These are phyloP conservation scores for Saccharomyces kudriavzevii DNA, from an alignment of 805 yeast species.

Conservation along the genomic window DNA sequence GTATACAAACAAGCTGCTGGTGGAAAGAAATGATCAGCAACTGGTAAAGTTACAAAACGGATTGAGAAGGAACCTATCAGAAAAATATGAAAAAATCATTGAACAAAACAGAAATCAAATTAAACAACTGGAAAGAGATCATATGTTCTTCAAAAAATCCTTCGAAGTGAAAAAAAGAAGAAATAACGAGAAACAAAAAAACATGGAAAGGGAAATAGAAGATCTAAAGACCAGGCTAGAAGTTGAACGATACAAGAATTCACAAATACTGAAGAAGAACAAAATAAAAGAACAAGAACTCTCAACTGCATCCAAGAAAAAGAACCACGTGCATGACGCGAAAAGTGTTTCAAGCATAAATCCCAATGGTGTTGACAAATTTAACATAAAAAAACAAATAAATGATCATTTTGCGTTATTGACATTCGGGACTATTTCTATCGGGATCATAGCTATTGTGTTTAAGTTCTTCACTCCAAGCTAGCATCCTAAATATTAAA, in stretches of 20 bases:
- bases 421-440: conserved; percentile 1
- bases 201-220: conserved; percentile 12
- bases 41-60: conserved; percentile 10
- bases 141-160: conserved; percentile 1
- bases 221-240: conserved; percentile 15
- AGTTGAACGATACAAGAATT: conserved; percentile 11
- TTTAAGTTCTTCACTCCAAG: neutral
- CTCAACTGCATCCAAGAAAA: neutral
- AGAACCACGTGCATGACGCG: neutral
- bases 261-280: conserved; percentile 3
- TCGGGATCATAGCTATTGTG: neutral
- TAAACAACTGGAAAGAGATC: conserved; percentile 4
- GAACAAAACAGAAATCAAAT: conserved; percentile 7
- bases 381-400: neutral
- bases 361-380: neutral
- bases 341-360: neutral
- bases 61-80: conserved; percentile 7
- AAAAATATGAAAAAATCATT: conserved; percentile 7
- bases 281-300: neutral
- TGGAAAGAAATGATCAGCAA: conserved; percentile 12
- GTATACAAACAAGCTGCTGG: conserved; percentile 8
- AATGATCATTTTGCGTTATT: neutral
- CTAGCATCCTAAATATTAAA: neutral
- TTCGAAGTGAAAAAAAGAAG: conserved; percentile 1
- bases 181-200: conserved; percentile 7